A percentile compares a stretch with the other conserved stretches of the same genome.
These are phyloP conservation scores for Cyberlindnera samutprakarnensis DNA, from an alignment of 805 yeast genomes.

Conservation along the genomic window DNA sequence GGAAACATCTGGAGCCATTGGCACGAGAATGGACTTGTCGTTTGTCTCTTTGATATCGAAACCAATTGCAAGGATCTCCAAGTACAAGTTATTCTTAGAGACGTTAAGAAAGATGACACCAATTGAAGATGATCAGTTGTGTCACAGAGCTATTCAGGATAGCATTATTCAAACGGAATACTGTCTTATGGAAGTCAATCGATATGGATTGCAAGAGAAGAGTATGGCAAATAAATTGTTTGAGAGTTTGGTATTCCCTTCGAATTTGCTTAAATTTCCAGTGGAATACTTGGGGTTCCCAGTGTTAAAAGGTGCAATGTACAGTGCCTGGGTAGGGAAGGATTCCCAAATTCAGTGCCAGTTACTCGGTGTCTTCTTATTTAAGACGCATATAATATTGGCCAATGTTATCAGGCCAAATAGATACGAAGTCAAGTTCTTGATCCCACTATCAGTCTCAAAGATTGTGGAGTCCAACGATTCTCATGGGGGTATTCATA, in stretches of 20 bases:
- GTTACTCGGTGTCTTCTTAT: slow-evolving; percentile 33
- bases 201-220: slow-evolving; percentile 21
- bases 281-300: slow-evolving; percentile 42
- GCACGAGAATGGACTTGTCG: slow-evolving; percentile 37
- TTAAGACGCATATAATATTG: slow-evolving; percentile 43
- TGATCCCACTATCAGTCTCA: slow-evolving; percentile 39
- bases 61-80: slow-evolving; percentile 43
- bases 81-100: slow-evolving; percentile 45
- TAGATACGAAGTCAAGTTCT: slow-evolving; percentile 31
- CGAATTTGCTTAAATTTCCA: slow-evolving; percentile 21
- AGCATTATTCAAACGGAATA: slow-evolving; percentile 14
- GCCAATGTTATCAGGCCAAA: slow-evolving; percentile 21
- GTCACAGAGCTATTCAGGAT: slow-evolving; percentile 11
- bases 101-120: slow-evolving; percentile 27
- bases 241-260: slow-evolving; percentile 10
- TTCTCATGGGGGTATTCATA: slow-evolving; percentile 21
- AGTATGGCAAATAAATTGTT: slow-evolving; percentile 12
- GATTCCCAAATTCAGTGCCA: slow-evolving; percentile 7
- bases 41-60: slow-evolving; percentile 45
- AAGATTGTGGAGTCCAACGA: slow-evolving; percentile 23
- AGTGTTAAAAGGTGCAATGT: slow-evolving; percentile 35
- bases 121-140: slow-evolving; percentile 11
- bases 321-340: slow-evolving; percentile 29
- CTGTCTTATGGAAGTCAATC: slow-evolving; percentile 24
- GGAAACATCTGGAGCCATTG: slow-evolving; percentile 34